Percentiles rank a stretch among this genome's conserved stretches.
phyloP scores from a whole-genome alignment of 73 alveolate genomes.

The Uronychia setigera region DNA sequence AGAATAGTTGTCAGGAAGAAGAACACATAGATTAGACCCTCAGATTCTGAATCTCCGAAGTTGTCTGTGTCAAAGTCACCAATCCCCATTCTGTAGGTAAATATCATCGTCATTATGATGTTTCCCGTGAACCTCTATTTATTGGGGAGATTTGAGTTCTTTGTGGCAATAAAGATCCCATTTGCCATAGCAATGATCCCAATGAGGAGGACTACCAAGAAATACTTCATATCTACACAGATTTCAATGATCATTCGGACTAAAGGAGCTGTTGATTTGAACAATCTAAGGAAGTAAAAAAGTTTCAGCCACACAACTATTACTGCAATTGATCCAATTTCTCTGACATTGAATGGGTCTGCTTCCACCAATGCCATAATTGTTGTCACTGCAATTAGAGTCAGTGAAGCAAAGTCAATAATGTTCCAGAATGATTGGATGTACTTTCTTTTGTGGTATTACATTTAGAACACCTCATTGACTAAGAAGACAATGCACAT shows the following conservation, averaged over 20 bases:
- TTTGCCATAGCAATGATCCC: slow-evolving; percentile 43
- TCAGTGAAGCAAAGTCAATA: slow-evolving; percentile 19
- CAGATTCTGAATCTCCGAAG: slow-evolving; percentile 21
- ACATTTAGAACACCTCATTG: slow-evolving; percentile 14
- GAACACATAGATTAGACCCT: slow-evolving; percentile 7
- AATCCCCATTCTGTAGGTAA: slow-evolving; percentile 45
- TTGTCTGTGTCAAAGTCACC: slow-evolving; percentile 58
- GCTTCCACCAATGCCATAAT: slow-evolving; percentile 5
- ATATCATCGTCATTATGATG: slow-evolving; percentile 34
- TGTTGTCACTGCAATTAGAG: background rate
- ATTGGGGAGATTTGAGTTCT: background rate
- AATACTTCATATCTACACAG: slow-evolving; percentile 39
- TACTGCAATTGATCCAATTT: slow-evolving; percentile 34
- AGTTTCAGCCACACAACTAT: slow-evolving; percentile 62
- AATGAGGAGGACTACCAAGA: slow-evolving; percentile 36
- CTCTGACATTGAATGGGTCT: slow-evolving; percentile 4
- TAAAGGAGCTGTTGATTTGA: slow-evolving; percentile 42
- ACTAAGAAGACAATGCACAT: slow-evolving; percentile 7
- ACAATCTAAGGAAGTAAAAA: slow-evolving; percentile 58
- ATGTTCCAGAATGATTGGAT: slow-evolving; percentile 53
- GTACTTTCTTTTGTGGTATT: slow-evolving; percentile 9
- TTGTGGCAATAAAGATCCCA: slow-evolving; percentile 28
- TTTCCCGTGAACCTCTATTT: slow-evolving; percentile 26
- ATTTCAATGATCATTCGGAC: slow-evolving; percentile 55
- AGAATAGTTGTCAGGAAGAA: slow-evolving; percentile 19